These are phyloP conservation scores for Vitellaria paradoxa DNA, from an alignment of 179 eudicot species.

Conservation along the genomic window DNA sequence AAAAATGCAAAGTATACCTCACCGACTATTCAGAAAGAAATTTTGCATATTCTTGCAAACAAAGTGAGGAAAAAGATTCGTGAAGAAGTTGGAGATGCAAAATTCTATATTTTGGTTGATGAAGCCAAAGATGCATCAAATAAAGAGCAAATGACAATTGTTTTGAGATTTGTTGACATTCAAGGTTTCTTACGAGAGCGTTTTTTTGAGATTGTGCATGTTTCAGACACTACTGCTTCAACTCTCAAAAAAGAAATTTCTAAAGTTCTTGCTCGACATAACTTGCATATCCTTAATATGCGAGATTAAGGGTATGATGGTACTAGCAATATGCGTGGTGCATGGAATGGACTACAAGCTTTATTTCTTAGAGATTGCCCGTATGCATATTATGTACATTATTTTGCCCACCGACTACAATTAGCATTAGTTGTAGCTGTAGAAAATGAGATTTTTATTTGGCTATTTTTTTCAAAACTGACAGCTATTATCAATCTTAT, in stretches of 20 bases:
- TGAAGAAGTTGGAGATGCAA: not conserved
- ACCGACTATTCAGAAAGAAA: not conserved
- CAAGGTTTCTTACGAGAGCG: not conserved
- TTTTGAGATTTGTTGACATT: not conserved
- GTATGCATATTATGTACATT: not conserved
- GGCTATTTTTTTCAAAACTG: no score
- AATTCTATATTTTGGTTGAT: not conserved
- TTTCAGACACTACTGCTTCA: not conserved
- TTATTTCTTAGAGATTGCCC: constrained; percentile 4
- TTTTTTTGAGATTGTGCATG: not conserved
- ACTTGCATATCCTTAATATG: not conserved
- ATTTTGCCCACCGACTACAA: not conserved
- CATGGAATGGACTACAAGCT: not conserved
- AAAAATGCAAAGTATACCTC: not conserved
- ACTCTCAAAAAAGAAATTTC: not conserved
- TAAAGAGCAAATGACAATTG: not conserved
- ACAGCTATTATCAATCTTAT: not conserved
- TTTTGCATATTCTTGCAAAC: not conserved
- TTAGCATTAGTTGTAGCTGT: no score
- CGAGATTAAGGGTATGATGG: not conserved
- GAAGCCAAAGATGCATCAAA: not conserved
- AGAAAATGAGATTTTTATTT: no score
- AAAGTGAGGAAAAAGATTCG: not conserved
- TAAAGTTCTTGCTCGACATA: not conserved
- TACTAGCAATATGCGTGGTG: not conserved